phyloP scores from a whole-genome alignment of 257 asterid species.

The Petrea volubilis region DNA sequence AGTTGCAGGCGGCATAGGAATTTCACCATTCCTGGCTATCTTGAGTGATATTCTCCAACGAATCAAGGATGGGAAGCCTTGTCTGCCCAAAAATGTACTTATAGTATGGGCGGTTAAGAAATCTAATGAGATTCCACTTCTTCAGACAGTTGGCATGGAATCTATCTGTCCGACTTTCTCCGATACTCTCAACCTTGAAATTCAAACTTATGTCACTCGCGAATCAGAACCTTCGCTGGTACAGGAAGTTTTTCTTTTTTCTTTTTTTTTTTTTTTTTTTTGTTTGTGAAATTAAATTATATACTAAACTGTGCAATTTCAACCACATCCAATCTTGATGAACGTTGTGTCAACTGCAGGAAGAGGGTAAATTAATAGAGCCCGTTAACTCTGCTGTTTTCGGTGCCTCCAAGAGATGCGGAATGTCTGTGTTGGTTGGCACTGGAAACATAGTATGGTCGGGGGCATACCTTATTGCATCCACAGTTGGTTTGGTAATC shows the following conservation, averaged over 20 bases:
- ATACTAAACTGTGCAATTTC: neutral
- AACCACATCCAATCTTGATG: neutral
- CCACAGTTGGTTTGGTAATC: conserved; percentile 59
- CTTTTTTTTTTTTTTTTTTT: neutral
- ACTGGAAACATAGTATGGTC: conserved; percentile 85
- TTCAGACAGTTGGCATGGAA: conserved; percentile 63
- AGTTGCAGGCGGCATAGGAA: conserved; percentile 94
- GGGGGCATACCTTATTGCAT: conserved; percentile 56
- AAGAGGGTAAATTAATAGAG: conserved; percentile 56
- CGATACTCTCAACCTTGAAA: conserved; percentile 55
- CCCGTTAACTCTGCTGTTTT: conserved; percentile 32
- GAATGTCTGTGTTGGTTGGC: conserved; percentile 77
- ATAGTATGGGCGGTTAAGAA: conserved; percentile 81
- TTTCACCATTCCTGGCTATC: conserved; percentile 84
- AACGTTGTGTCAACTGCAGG: conserved; percentile 40
- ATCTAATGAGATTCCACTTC: conserved; percentile 78
- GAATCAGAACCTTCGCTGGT: conserved; percentile 80
- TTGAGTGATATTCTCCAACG: conserved; percentile 78
- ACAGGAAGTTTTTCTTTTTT: neutral
- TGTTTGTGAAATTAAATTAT: neutral
- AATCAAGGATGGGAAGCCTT: conserved; percentile 51
- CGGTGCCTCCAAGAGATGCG: conserved; percentile 39
- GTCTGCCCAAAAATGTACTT: conserved; percentile 60
- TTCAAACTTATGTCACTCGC: conserved; percentile 79
- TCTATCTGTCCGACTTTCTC: conserved; percentile 60